A percentile compares a stretch with the other conserved stretches of the same genome.
Evolutionary conservation across 2,329 filamentous ascomycete genomes (phyloP).

Genomic region (Cercospora zeae-maydis): DNA sequence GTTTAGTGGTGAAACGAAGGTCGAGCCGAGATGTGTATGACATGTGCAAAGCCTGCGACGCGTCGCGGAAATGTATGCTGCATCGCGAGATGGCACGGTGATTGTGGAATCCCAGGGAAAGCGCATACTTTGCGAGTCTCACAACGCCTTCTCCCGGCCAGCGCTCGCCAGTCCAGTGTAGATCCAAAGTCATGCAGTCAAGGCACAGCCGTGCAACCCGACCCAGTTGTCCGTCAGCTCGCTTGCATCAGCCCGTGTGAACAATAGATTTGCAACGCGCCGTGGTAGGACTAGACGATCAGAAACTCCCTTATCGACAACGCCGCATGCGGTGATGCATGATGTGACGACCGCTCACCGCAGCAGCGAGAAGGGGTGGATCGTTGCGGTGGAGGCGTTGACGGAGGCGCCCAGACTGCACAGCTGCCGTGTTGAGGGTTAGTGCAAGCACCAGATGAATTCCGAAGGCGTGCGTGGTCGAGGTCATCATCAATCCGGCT

Average conservation of each 20-base stretch:
- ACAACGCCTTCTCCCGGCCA: slow-evolving; percentile 1
- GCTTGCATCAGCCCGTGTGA: slow-evolving; percentile 4
- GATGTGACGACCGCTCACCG: slow-evolving; percentile 1
- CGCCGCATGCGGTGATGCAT: slow-evolving; percentile 3
- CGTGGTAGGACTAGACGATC: slow-evolving; percentile 5
- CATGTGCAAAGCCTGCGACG: slow-evolving; percentile 1
- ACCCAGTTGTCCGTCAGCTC: slow-evolving; percentile 2
- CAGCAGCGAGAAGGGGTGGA: slow-evolving; percentile 1
- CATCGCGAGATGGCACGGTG: background rate
- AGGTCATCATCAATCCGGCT: slow-evolving; percentile 9
- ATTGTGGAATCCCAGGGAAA: slow-evolving; percentile 1
- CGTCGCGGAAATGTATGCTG: slow-evolving; percentile 1
- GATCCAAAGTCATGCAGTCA: slow-evolving; percentile 9
- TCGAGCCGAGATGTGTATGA: slow-evolving; percentile 7
- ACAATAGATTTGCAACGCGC: slow-evolving; percentile 5
- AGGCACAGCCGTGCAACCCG: slow-evolving; percentile 4
- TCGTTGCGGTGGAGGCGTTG: slow-evolving; percentile 5
- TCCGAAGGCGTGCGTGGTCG: slow-evolving; percentile 9
- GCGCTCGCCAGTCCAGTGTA: slow-evolving; percentile 7
- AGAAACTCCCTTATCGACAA: background rate
- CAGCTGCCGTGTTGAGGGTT: slow-evolving; percentile 7
- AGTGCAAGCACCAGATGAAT: slow-evolving; percentile 5
- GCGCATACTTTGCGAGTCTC: slow-evolving; percentile 5
- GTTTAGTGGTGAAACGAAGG: slow-evolving; percentile 4
- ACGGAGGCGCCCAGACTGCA: slow-evolving; percentile 8